Conservation (phyloP, 306 rosid species). For the Styphnolobium japonicum region DNA sequence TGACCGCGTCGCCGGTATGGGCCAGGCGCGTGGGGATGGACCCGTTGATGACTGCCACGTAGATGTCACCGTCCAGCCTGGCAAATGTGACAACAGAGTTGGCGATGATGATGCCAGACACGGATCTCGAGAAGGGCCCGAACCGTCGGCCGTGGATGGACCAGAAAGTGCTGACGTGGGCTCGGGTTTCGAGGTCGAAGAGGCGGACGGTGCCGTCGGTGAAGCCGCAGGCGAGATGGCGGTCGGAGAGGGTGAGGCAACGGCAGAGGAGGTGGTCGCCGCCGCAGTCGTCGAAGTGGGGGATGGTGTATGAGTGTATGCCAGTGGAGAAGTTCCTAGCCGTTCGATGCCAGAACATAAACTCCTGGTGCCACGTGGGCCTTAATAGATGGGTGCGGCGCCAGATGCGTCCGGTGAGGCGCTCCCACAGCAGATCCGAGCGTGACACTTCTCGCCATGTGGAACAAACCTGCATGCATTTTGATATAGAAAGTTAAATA, state of each 20-base stretch:
- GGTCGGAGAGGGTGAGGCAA: conserved; percentile 68
- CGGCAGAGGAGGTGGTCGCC: conserved; percentile 55
- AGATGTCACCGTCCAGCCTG: conserved; percentile 60
- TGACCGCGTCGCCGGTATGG: conserved; percentile 39
- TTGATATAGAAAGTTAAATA: not conserved
- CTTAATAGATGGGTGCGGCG: conserved; percentile 40
- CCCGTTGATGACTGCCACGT: conserved; percentile 35
- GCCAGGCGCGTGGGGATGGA: conserved; percentile 1
- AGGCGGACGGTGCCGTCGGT: conserved; percentile 79
- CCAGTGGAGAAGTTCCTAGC: conserved; percentile 48
- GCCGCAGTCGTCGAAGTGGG: conserved; percentile 39
- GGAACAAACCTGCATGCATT: conserved; percentile 69
- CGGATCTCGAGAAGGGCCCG: conserved; percentile 62
- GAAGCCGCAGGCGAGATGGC: conserved; percentile 73
- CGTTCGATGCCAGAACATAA: conserved; percentile 63
- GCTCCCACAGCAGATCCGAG: conserved; percentile 63
- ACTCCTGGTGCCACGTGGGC: conserved; percentile 71
- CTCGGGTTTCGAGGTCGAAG: conserved; percentile 42
- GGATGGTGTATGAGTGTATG: conserved; percentile 11
- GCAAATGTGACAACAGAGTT: conserved; percentile 39
- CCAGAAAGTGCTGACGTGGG: conserved; percentile 51
- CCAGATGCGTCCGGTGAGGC: conserved; percentile 59
- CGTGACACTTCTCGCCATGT: conserved; percentile 81
- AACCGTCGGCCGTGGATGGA: conserved; percentile 37
- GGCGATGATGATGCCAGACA: conserved; percentile 56